Percentiles rank a stretch among this genome's conserved stretches.
phyloP scores from a whole-genome alignment of 192 early-diverging fungal genomes.

The Jimgerdemannia flammicorona region DNA sequence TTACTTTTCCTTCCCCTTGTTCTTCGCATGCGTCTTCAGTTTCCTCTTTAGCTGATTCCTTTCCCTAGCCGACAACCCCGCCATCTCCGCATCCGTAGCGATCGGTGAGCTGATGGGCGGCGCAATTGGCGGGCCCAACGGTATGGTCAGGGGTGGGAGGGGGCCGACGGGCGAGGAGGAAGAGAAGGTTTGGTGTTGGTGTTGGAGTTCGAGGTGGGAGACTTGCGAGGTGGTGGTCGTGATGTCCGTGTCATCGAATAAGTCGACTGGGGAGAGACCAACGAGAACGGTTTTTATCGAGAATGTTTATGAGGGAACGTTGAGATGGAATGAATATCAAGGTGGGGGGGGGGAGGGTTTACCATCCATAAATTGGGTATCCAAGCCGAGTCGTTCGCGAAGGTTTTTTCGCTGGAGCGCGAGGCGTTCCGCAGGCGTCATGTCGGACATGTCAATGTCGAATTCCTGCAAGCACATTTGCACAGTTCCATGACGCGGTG shows the following conservation, averaged over 20 bases:
- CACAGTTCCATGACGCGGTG: neutral
- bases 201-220: neutral
- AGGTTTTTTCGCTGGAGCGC: constrained; percentile 81
- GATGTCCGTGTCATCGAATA: constrained; percentile 85
- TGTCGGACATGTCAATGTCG: constrained; percentile 72
- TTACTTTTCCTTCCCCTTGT: constrained; percentile 72
- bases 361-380: constrained; percentile 85
- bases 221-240: constrained; percentile 18
- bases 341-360: constrained; percentile 8
- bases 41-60: constrained; percentile 87
- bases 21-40: constrained; percentile 72
- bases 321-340: neutral
- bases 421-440: constrained; percentile 81
- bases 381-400: constrained; percentile 79
- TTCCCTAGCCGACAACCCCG: constrained; percentile 86
- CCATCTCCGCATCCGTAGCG: constrained; percentile 52
- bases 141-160: constrained; percentile 3
- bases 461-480: constrained; percentile 57
- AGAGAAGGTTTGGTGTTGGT: neutral
- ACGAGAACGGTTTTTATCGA: neutral
- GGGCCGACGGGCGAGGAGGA: constrained; percentile 14
- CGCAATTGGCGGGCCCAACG: constrained; percentile 16
- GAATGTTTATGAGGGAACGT: neutral
- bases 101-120: constrained; percentile 29
- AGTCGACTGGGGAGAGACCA: constrained; percentile 53